These are phyloP conservation scores for Yamagishiella unicocca DNA, from an alignment of 139 green algal genomes.

Conservation along the genomic window DNA sequence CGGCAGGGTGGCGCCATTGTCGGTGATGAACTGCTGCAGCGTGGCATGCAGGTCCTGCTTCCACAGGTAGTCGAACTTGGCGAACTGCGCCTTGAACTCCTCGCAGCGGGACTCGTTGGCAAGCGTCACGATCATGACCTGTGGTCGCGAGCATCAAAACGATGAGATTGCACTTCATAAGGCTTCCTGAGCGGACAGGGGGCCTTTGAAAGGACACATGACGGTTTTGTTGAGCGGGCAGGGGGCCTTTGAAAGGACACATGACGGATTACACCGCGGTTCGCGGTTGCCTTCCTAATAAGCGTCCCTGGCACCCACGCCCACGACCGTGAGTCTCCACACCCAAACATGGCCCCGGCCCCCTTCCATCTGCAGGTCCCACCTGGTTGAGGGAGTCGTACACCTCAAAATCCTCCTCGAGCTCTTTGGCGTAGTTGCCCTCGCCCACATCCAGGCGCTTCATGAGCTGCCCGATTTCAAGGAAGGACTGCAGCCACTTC, in stretches of 20 bases:
- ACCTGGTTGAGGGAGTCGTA: constrained; percentile 74
- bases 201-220: too few species aligned
- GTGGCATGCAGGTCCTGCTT: constrained; percentile 76
- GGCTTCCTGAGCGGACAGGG: too few species aligned
- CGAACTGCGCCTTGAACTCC: constrained; percentile 81
- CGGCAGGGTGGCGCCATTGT: constrained; percentile 43
- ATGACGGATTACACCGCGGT: too few species aligned
- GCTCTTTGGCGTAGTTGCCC: constrained; percentile 90
- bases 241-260: too few species aligned
- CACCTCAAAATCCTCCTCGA: constrained; percentile 90
- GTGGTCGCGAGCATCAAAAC: too few species aligned
- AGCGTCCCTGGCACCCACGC: too few species aligned
- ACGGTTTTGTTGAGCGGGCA: too few species aligned
- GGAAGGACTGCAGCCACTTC: constrained; percentile 83
- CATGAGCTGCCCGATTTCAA: constrained; percentile 80
- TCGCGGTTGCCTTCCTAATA: too few species aligned
- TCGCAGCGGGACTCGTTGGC: constrained; percentile 83
- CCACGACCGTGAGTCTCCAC: too few species aligned
- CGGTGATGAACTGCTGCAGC: constrained; percentile 58
- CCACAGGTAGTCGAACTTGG: constrained; percentile 88
- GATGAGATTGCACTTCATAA: too few species aligned
- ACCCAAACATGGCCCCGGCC: not conserved
- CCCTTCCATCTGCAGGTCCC: too few species aligned
- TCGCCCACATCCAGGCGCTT: constrained; percentile 90
- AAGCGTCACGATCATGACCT: constrained; percentile 73